Evolutionary conservation across 2,329 filamentous ascomycete genomes (phyloP), one percentile per base, ranked within the genome.

Genomic region (Tolypocladium tropicale): DNA sequence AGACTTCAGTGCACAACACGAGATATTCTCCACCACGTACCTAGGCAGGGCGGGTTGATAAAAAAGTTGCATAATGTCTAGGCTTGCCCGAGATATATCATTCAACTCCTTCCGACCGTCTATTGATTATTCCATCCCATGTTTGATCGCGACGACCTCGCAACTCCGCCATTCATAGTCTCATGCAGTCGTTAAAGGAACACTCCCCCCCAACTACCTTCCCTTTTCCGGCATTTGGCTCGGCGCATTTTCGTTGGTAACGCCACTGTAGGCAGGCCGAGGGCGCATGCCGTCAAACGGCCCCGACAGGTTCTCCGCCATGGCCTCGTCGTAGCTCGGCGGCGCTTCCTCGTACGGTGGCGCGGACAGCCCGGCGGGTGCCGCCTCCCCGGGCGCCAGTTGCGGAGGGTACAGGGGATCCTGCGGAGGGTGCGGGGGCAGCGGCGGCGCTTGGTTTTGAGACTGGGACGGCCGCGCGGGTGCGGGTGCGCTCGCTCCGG

Each of bases 321-420:
- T 86, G 14, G 90, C 91, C 71, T 96, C 92, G 71, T 96, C 91
- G 67, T 97, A 97, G 65, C 90, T 96, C 9, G 92, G 92, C 21
- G 93, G 92, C n/a, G 90, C 89, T 56, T 94, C 90, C 34, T 90
- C 86, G 60, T 81, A 77, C 0, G 69, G 66, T 21, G 75, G 70
- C 1, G 69, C 76, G 10, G 71, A 68, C 37, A 78, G 77, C n/a
- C 68, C 68, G 1, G 69, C 64, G 7, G 59, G 70, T 1, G 69
- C 76, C 11, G 71, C 68, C 39, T 78, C 76, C n/a, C 68, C 68
- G 0, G 69, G 66, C 5, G 59, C 63, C 23, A 84, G 70, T 63
- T 84, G 82, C 4, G 82, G 81, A 18, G 82, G 82, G 58, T 84
- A 84, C 9, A 82, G 67, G 3, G 81, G 76, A 61, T 83, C 81